phyloP scores from a whole-genome alignment of 352 stramenopile genomes.

The Phytophthora sp. region DNA sequence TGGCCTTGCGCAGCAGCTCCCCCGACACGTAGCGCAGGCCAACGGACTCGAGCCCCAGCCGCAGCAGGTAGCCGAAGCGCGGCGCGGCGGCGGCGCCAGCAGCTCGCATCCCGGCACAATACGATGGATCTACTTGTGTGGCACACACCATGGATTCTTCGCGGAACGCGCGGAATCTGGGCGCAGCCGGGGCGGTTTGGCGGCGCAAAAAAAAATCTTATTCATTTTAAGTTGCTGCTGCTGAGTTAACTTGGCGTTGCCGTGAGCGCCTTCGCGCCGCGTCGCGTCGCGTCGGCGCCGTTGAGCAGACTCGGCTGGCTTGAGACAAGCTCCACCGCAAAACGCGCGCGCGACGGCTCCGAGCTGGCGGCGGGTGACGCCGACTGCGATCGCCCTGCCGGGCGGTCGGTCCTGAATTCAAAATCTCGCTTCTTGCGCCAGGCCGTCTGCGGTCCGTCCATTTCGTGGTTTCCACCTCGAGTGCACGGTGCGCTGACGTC shows the following conservation, averaged over 20 bases:
- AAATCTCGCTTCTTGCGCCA: not conserved
- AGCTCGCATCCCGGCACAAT: not conserved
- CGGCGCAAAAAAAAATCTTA: too few relatives aligned
- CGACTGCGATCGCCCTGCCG: too few relatives aligned
- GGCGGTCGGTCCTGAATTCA: too few relatives aligned
- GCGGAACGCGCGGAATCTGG: not conserved
- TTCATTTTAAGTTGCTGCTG: too few relatives aligned
- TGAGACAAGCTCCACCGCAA: conserved; percentile 6
- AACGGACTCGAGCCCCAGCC: conserved; percentile 43
- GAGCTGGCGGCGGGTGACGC: too few relatives aligned
- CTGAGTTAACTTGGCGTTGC: not conserved
- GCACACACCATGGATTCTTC: not conserved
- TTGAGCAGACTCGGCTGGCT: not conserved
- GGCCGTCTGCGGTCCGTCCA: too few relatives aligned
- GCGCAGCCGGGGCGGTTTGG: not conserved
- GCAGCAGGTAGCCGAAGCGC: conserved; percentile 51
- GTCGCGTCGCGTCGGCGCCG: not conserved
- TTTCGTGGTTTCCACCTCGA: too few relatives aligned
- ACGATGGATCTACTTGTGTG: too few relatives aligned
- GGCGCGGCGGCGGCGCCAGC: conserved; percentile 25
- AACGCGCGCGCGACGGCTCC: not conserved
- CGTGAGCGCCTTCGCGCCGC: not conserved
- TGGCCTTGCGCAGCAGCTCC: conserved; percentile 67
- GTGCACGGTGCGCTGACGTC: too few relatives aligned
- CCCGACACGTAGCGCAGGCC: conserved; percentile 59